phyloP scores from a whole-genome alignment of 345 rosid genomes.

The Dovyalis caffra region DNA sequence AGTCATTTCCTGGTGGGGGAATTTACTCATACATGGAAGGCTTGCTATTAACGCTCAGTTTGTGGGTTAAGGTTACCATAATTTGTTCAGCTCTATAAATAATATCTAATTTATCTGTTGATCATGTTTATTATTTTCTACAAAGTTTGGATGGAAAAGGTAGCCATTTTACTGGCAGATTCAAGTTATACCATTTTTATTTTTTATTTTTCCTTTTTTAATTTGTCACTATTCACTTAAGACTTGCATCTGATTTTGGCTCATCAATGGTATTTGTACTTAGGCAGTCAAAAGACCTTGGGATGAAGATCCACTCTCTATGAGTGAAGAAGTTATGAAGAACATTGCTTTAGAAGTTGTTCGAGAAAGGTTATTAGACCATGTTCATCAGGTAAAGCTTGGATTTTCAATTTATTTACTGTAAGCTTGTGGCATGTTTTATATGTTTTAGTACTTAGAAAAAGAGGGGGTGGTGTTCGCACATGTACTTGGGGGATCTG shows the following conservation, averaged over 20 bases:
- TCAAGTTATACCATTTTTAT: neutral
- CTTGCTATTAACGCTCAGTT: neutral
- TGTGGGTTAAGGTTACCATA: neutral
- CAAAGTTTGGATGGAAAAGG: neutral
- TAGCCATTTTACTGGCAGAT: neutral
- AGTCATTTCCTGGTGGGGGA: neutral
- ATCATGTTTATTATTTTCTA: neutral
- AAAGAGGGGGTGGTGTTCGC: neutral
- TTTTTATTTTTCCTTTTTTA: neutral
- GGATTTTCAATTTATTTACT: neutral
- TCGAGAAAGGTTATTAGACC: slow-evolving; percentile 79
- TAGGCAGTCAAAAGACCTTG: slow-evolving; percentile 92
- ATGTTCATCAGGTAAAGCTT: slow-evolving; percentile 78
- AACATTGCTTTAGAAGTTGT: slow-evolving; percentile 87
- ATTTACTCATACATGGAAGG: neutral
- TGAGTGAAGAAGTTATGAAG: slow-evolving; percentile 90
- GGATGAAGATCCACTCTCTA: slow-evolving; percentile 79
- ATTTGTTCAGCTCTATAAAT: neutral
- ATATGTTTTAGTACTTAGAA: neutral
- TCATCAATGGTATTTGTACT: slow-evolving; percentile 26
- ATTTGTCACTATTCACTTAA: neutral
- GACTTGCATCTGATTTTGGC: slow-evolving; percentile 17
- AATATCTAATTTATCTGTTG: neutral
- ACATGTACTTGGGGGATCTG: neutral
- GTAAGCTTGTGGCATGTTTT: neutral